Conservation (phyloP, 75 land plant genomes). For the Ceratopteris richardii region DNA sequence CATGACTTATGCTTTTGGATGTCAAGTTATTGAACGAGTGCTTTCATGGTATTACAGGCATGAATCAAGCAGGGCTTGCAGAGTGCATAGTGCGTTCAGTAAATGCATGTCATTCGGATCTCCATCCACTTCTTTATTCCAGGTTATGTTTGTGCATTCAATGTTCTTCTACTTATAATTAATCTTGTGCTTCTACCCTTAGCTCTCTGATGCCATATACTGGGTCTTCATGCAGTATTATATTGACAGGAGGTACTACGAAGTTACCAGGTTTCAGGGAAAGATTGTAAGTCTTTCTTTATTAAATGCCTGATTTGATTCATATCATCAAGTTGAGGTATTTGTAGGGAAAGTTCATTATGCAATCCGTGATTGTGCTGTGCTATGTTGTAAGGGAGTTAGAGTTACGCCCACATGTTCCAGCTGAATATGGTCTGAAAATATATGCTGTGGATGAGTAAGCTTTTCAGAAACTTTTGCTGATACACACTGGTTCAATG, state of each 20-base stretch:
- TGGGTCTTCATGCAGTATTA: constrained; percentile 12
- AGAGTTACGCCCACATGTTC: constrained; percentile 87
- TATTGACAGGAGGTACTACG: constrained; percentile 30
- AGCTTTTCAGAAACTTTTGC: background rate
- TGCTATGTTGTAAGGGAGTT: constrained; percentile 49
- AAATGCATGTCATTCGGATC: constrained; percentile 71
- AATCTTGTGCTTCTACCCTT: too few species aligned
- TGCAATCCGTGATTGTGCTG: too few species aligned
- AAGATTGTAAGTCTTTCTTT: constrained; percentile 24
- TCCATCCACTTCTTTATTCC: constrained; percentile 84
- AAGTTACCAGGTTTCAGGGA: constrained; percentile 30
- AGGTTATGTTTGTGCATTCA: constrained; percentile 33
- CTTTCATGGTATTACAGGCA: constrained; percentile 61
- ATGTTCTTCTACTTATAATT: too few species aligned
- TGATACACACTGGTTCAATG: background rate
- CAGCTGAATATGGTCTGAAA: constrained; percentile 74
- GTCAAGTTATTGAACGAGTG: background rate
- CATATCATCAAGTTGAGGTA: too few species aligned
- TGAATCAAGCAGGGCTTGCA: constrained; percentile 94
- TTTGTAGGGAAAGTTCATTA: too few species aligned
- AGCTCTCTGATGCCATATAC: too few species aligned
- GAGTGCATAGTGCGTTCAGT: constrained; percentile 94
- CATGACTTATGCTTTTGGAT: too few species aligned
- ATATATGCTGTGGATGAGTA: constrained; percentile 75
- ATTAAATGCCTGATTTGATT: too few species aligned